Conservation (phyloP, 306 rosid species). For the Fragaria ananassa region DNA sequence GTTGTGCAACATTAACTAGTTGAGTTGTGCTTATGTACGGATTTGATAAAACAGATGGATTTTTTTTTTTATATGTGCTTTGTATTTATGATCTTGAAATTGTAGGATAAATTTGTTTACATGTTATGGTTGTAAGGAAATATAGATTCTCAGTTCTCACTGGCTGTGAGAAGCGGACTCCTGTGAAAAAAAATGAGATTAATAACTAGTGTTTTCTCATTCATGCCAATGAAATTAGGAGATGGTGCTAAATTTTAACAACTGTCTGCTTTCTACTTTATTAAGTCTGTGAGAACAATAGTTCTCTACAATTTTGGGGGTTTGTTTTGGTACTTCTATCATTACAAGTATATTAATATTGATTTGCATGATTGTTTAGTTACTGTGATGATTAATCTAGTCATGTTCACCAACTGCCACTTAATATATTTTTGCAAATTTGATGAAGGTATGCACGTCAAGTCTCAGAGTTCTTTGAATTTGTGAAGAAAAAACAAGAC, state of each 20-base stretch:
- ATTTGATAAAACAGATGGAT: too few relatives aligned
- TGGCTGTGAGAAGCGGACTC: too few relatives aligned
- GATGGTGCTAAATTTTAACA: not conserved
- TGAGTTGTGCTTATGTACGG: too few relatives aligned
- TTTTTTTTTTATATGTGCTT: too few relatives aligned
- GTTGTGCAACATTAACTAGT: too few relatives aligned
- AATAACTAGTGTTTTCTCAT: too few relatives aligned
- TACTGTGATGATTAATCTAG: not conserved
- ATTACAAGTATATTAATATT: not conserved
- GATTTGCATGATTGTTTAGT: not conserved
- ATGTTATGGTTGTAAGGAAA: too few relatives aligned
- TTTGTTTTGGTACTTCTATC: not conserved
- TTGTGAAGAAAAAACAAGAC: conserved; percentile 76
- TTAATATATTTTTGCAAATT: conserved; percentile 7
- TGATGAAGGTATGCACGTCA: conserved; percentile 88
- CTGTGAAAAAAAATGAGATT: too few relatives aligned
- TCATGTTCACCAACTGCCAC: not conserved
- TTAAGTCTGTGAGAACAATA: not conserved
- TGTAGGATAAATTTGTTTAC: too few relatives aligned
- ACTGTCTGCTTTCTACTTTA: not conserved
- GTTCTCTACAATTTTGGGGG: not conserved
- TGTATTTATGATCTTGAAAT: too few relatives aligned
- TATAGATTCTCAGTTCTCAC: too few relatives aligned
- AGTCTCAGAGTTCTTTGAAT: conserved; percentile 89
- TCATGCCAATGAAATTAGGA: not conserved